Evolutionary conservation across 2,329 filamentous ascomycete genomes (phyloP), one percentile per base, ranked within the genome.

Genomic region (Alternaria postmessia): DNA sequence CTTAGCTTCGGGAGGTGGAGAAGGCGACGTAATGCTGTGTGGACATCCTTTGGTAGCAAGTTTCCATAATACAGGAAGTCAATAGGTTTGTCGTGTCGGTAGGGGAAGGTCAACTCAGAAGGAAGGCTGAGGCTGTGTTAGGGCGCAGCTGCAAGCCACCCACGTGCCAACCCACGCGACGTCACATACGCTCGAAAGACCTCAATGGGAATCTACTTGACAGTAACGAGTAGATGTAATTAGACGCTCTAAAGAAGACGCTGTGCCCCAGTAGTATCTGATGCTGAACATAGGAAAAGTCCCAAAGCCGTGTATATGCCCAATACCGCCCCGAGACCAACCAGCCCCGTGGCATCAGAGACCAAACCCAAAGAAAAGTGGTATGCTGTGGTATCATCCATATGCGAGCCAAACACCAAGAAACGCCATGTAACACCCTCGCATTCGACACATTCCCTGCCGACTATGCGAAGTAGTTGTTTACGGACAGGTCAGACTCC

Each of bases 401-500:
- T 54, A 52, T 63, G 57, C 57, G 28, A 61, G 32, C 51, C 56
- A 18, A 51, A 56, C 41, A 26, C 49, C 55, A 51, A 48, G 39
- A 42, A 49, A 56, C 52, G 43, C 52, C 52, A 49, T 52, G n/a
- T 43, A 42, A 36, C 34, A 26, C n/a, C 41, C 3, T 18, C 18
- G 7, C n/a, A 14, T 3, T 36, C 9, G 2, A 14, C 4, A 5
- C 20, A 20, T 18, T 14, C 20, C 8, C 5, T 6, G 26, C 20
- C 9, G 43, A 30, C 2, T 16, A 6, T 20, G 20, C 26, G 11
- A 22, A 48, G 8, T 24, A 14, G 26, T 34, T 38, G 46, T 20
- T 68, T 57, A 76, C 1, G 75, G 75, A 62, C 73, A 75, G 7
- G 73, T 76, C 68, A 75, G 62, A 38, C 70, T 74, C 64, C 75